A percentile compares a stretch with the other conserved stretches of the same genome.
Conservation (phyloP, 306 rosid species). For the Prunus fruticosa region DNA sequence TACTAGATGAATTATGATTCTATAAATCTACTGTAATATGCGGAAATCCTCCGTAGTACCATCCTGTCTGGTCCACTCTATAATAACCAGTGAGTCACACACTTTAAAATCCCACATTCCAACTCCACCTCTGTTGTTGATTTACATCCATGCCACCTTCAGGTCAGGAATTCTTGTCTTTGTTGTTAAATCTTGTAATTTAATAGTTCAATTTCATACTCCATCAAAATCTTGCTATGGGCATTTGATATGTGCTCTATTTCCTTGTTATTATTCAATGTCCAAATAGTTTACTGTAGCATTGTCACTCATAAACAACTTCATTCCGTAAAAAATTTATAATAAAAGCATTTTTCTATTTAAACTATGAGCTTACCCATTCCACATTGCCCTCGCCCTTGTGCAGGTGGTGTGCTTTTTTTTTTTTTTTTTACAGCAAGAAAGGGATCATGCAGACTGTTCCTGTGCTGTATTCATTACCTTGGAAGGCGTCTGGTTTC, state of each 20-base stretch:
- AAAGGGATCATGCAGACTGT: not conserved
- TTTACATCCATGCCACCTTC: not conserved
- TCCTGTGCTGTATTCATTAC: not conserved
- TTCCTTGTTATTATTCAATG: not conserved
- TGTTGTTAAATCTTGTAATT: not conserved
- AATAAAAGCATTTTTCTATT: not conserved
- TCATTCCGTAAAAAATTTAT: not conserved
- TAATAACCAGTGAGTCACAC: not conserved
- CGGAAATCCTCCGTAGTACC: not conserved
- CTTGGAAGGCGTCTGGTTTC: constrained; percentile 9
- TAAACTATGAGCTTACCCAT: not conserved
- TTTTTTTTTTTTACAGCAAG: not conserved
- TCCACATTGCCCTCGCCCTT: not conserved
- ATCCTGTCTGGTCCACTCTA: not conserved
- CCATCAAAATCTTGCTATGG: not conserved
- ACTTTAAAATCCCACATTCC: not conserved
- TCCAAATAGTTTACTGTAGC: not conserved
- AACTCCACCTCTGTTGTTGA: not conserved
- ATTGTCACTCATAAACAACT: not conserved
- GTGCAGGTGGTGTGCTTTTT: not conserved
- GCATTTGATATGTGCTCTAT: not conserved
- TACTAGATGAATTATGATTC: not conserved
- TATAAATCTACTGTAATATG: not conserved
- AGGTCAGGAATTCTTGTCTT: not conserved
- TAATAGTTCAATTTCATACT: not conserved